These are phyloP conservation scores for Bipolaris sorokiniana DNA, from an alignment of 2,329 filamentous ascomycete genomes.

Conservation along the genomic window DNA sequence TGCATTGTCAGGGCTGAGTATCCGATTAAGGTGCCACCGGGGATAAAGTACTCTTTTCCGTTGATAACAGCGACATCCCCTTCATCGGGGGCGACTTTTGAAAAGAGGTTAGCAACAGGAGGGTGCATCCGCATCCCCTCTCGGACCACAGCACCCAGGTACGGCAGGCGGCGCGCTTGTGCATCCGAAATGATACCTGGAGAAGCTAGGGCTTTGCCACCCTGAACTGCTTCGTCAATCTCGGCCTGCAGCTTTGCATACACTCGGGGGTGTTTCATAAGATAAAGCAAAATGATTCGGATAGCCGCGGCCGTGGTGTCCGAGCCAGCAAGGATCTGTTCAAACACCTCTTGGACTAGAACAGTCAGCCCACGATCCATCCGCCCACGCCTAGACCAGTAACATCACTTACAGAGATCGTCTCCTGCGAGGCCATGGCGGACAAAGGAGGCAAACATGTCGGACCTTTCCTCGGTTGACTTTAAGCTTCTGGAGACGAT, in stretches of 20 bases:
- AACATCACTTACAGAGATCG: constrained; percentile 38
- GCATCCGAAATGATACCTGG: constrained; percentile 56
- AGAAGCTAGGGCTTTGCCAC: constrained; percentile 42
- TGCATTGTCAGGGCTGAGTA: constrained; percentile 45
- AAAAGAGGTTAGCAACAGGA: constrained; percentile 44
- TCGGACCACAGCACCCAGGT: constrained; percentile 56
- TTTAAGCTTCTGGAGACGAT: constrained; percentile 54
- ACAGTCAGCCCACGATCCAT: not conserved
- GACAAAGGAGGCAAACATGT: constrained; percentile 63
- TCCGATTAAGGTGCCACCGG: constrained; percentile 44
- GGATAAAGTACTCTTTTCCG: constrained; percentile 38
- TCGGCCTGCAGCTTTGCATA: constrained; percentile 56
- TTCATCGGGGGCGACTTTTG: constrained; percentile 36
- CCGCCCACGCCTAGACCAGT: not conserved
- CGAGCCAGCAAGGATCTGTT: constrained; percentile 61
- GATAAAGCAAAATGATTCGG: constrained; percentile 59
- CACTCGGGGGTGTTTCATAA: constrained; percentile 59
- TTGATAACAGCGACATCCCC: constrained; percentile 43
- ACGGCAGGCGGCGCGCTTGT: constrained; percentile 51
- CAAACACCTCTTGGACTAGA: constrained; percentile 50
- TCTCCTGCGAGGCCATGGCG: constrained; percentile 52
- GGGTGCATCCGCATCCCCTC: constrained; percentile 56
- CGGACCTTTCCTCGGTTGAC: constrained; percentile 51
- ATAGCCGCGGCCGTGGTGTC: constrained; percentile 65
- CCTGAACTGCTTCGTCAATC: constrained; percentile 50